Percentiles rank a stretch among this genome's conserved stretches.
Conservation (phyloP, 1,284 basidiomycete genomes). For the Papiliotrema fonsecae region DNA sequence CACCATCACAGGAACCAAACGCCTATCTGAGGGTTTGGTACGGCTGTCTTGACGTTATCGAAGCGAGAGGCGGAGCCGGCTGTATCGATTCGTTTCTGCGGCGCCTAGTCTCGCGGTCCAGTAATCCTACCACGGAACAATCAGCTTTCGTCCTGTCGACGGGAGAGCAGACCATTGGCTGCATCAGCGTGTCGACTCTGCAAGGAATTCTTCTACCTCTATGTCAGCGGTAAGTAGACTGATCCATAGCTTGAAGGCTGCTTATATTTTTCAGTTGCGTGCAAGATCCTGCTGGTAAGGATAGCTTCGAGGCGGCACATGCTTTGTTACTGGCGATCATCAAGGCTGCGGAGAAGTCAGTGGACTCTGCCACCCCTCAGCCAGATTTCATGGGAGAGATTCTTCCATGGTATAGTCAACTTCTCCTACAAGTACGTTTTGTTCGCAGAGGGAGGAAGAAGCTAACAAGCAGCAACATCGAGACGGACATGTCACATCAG, state of each 20-base stretch:
- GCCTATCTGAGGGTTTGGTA: constrained; percentile 26
- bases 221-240: constrained; percentile 19
- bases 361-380: no score
- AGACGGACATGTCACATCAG: background rate
- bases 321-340: constrained; percentile 27
- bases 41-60: constrained; percentile 31
- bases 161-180: constrained; percentile 27
- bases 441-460: background rate
- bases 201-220: constrained; percentile 17
- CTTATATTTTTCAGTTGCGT: constrained; percentile 23
- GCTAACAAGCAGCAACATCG: constrained; percentile 14
- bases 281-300: constrained; percentile 12
- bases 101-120: no score
- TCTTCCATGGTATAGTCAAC: constrained; percentile 16
- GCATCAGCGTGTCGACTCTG: constrained; percentile 18
- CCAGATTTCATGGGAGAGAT: constrained; percentile 22
- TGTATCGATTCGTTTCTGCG: constrained; percentile 6
- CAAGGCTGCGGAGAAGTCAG: no score
- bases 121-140: no score
- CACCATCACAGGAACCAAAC: constrained; percentile 13
- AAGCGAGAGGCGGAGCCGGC: constrained; percentile 7
- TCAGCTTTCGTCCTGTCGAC: constrained; percentile 18
- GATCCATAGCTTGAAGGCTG: no score
- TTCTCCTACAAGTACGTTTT: constrained; percentile 17
- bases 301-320: constrained; percentile 36